phyloP scores from a whole-genome alignment of 2,329 filamentous ascomycete genomes.

The Penicillium italicum region DNA sequence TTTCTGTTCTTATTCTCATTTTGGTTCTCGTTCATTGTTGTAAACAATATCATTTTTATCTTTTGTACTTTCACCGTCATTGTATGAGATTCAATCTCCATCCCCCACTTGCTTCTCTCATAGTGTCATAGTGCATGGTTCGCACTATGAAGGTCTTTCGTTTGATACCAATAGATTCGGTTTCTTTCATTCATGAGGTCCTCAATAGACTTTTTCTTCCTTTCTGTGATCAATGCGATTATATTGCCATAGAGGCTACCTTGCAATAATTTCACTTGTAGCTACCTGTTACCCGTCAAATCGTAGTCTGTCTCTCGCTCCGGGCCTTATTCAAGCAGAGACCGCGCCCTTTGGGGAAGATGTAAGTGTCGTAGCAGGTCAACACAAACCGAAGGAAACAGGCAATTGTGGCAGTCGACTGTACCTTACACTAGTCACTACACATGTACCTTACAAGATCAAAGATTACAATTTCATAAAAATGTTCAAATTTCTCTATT shows the following conservation, averaged over 20 bases:
- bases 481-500: background rate
- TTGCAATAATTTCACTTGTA: background rate
- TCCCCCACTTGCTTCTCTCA: background rate
- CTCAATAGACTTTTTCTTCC: slow-evolving; percentile 11
- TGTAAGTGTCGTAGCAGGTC: background rate
- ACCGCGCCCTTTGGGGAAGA: background rate
- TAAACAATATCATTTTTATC: background rate
- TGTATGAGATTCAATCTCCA: background rate
- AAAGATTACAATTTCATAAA: background rate
- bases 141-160: background rate
- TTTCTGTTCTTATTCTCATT: background rate
- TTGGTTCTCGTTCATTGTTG: background rate
- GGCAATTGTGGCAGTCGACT: too few species aligned
- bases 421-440: background rate
- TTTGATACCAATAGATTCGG: slow-evolving; percentile 8
- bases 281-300: background rate
- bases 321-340: background rate
- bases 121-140: background rate
- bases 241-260: background rate
- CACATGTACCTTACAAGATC: background rate
- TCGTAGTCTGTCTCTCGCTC: background rate
- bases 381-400: too few species aligned
- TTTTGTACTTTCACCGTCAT: background rate
- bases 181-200: slow-evolving; percentile 1
- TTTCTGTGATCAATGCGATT: background rate